phyloP scores from a whole-genome alignment of 2,329 filamentous ascomycete species.

The Venturia carpophila region DNA sequence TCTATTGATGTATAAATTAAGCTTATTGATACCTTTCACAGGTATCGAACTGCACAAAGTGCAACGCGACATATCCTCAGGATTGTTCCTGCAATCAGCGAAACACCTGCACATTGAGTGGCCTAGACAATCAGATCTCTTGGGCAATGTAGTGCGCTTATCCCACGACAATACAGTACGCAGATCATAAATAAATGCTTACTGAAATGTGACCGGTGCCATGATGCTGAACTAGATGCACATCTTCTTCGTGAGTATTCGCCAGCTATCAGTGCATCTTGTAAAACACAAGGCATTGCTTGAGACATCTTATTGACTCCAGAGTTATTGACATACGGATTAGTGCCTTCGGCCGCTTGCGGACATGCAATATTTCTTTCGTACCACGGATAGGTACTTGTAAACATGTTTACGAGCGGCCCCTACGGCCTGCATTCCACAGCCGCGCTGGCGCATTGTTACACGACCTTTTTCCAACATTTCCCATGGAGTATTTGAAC shows the following conservation, averaged over 20 bases:
- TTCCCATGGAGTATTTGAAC: not conserved
- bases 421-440: not conserved
- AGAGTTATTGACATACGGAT: not conserved
- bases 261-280: not conserved
- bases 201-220: no score
- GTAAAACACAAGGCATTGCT: not conserved
- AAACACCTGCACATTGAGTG: no score
- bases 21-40: not conserved
- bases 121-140: no score
- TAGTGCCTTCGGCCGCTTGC: not conserved
- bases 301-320: slow-evolving; percentile 2
- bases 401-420: not conserved
- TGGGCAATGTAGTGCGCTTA: no score
- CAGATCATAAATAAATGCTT: no score
- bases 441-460: not conserved
- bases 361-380: not conserved
- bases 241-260: not conserved
- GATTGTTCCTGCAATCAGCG: no score
- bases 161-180: no score
- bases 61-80: not conserved
- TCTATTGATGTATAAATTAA: not conserved
- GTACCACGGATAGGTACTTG: not conserved
- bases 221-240: no score
- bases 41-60: not conserved
- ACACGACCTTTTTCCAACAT: not conserved